A percentile compares a stretch with the other conserved stretches of the same genome.
Conservation (phyloP, 345 rosid species). For the Microcos paniculata region DNA sequence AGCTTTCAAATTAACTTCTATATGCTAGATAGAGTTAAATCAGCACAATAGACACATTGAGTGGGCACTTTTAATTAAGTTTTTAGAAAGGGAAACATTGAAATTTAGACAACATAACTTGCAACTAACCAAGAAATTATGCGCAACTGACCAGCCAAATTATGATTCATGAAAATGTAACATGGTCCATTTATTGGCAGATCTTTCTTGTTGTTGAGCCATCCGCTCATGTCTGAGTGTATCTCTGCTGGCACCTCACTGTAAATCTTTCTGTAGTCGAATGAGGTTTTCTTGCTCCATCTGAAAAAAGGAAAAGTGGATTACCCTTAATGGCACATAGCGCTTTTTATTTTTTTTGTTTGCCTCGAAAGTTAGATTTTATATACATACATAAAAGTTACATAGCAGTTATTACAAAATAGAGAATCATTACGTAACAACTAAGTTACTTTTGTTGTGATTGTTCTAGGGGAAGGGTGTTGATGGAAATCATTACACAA, state of each 20-base stretch:
- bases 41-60: neutral
- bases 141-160: neutral
- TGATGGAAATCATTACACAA: no score
- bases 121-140: neutral
- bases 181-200: neutral
- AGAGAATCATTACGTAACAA: no score
- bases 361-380: no score
- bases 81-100: neutral
- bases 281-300: neutral
- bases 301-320: neutral
- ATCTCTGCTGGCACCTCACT: neutral
- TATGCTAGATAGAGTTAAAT: neutral
- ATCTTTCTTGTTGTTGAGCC: neutral
- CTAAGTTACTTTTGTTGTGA: no score
- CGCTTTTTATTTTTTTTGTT: neutral
- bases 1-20: conserved; percentile 3
- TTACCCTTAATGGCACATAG: neutral
- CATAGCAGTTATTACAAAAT: no score
- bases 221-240: neutral
- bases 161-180: neutral
- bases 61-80: no score
- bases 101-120: neutral
- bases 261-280: neutral
- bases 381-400: no score
- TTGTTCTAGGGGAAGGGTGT: no score